Evolutionary conservation across 257 asterid species (phyloP).

Genomic region (Coffea canephora): DNA sequence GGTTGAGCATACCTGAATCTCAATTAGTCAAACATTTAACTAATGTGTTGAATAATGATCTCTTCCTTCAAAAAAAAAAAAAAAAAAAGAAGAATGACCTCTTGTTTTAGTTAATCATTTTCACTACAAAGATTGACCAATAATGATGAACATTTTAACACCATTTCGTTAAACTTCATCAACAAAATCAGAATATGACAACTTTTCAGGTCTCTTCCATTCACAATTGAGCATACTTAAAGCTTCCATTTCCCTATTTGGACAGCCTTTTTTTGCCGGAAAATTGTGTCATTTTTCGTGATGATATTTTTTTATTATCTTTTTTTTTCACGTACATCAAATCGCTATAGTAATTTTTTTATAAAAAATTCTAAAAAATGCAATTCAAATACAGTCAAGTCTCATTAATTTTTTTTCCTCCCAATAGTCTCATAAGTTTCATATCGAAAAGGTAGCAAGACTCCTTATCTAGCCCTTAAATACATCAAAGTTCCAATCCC

Average conservation of each 20-base stretch:
- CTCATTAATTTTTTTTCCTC: no score
- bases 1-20: neutral
- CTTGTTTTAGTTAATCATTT: neutral
- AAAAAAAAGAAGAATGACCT: no score
- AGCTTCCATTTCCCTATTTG: no score
- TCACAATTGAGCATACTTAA: no score
- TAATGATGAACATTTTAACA: neutral
- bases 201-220: neutral
- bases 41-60: neutral
- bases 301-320: no score
- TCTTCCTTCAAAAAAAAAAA: neutral
- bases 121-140: neutral
- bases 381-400: no score
- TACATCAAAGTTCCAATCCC: neutral
- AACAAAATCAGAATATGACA: neutral
- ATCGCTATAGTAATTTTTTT: no score
- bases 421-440: neutral
- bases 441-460: neutral
- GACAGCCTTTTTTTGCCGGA: no score
- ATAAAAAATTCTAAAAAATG: no score
- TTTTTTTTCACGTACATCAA: no score
- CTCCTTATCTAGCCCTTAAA: neutral
- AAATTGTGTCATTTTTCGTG: no score
- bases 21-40: neutral
- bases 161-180: neutral